Evolutionary conservation across 1,284 basidiomycete species (phyloP), one percentile per base, ranked within the genome.

Genomic region (Cryptococcus sp.): DNA sequence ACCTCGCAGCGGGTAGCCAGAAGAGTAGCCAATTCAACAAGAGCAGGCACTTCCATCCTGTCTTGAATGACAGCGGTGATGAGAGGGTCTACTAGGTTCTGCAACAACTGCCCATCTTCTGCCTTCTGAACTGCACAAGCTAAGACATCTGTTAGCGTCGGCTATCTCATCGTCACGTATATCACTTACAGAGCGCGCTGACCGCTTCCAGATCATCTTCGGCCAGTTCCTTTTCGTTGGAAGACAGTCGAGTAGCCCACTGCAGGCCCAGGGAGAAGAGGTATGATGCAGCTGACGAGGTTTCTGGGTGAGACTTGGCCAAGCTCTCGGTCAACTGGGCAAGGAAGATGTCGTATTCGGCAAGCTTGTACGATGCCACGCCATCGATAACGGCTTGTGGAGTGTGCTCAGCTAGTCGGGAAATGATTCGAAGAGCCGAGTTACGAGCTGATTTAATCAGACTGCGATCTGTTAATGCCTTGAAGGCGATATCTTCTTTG

Each of bases 81-180:
- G 23, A 92, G 78, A 0, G 90, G 87, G 59, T 97, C 93, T 0
- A 85, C 86, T 7, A 88, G 75, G 63, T 87, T 39, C 16, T 37
- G 34, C 13, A 47, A 26, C 4, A 55, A 10, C 26, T 52, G n/a
- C 19, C 54, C 22, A 16, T 52, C 29, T 16, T 50, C 37, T 13
- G 50, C 23, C 26, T 20, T 23, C 19, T 51, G 37, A 34, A 64
- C 43, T 5, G 62, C 50, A n/a, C 38, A 6, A 34, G 52, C 62
- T 61, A 45, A 20, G 5, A 20, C 6, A 17, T n/a, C 43, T 37
- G 26, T 52, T 15, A 45, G 46, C 16, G 41, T 44, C 8, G 41
- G 41, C 41, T 44, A 44, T 15, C n/a, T n/a, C 13, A 8, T 44
- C 41, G n/a, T 39, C 48, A 50, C 46, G 8, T 7, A 10, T 40